phyloP scores from a whole-genome alignment of 139 green algal species.

The Haematococcus lacustris region DNA sequence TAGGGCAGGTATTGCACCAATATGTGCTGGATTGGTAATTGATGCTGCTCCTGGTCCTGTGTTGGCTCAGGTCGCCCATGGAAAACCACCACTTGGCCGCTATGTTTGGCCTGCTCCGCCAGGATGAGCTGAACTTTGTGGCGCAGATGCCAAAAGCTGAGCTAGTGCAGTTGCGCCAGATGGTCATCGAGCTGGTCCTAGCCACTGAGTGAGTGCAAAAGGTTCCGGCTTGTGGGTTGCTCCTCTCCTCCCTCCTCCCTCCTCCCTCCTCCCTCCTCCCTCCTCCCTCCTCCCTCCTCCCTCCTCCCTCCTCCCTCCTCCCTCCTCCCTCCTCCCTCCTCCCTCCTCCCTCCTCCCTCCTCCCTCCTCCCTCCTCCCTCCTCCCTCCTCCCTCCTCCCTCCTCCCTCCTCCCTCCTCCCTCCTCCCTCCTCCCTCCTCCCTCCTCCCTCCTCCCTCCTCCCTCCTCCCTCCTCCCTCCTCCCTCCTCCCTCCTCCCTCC shows the following conservation, averaged over 20 bases:
- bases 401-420: too few relatives aligned
- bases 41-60: not conserved
- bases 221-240: not conserved
- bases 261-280: too few relatives aligned
- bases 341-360: too few relatives aligned
- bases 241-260: not conserved
- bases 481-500: too few relatives aligned
- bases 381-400: too few relatives aligned
- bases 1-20: not conserved
- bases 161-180: conserved; percentile 18
- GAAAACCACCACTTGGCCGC: conserved; percentile 47
- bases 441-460: too few relatives aligned
- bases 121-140: conserved; percentile 32
- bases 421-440: too few relatives aligned
- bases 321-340: too few relatives aligned
- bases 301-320: too few relatives aligned
- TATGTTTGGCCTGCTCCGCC: conserved; percentile 17
- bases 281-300: too few relatives aligned
- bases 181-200: conserved; percentile 3
- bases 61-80: conserved; percentile 15
- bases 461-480: too few relatives aligned
- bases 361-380: too few relatives aligned
- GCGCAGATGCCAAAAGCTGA: conserved; percentile 18
- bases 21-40: not conserved
- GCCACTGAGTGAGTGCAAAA: not conserved